These are phyloP conservation scores for Kokia cookei DNA, from an alignment of 441 rosid species.

Conservation along the genomic window DNA sequence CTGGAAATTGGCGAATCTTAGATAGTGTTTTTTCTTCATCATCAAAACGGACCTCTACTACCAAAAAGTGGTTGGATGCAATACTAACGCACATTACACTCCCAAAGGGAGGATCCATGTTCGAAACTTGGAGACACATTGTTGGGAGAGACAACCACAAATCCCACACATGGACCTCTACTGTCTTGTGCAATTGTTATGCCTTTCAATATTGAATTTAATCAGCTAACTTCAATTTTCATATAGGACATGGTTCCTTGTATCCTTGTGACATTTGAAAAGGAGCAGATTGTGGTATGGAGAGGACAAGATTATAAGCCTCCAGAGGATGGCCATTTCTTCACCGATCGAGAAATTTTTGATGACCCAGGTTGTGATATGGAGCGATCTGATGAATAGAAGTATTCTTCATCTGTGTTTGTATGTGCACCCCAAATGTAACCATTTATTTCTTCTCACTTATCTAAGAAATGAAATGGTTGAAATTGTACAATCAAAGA, in stretches of 20 bases:
- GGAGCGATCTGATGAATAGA: constrained; percentile 8
- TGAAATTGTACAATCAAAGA: neutral
- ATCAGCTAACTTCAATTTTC: neutral
- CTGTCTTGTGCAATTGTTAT: neutral
- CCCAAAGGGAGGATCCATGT: too few relatives aligned
- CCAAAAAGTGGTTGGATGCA: too few relatives aligned
- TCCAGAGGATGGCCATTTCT: constrained; percentile 34
- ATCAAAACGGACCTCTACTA: neutral
- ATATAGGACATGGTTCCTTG: constrained; percentile 83
- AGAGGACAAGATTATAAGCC: constrained; percentile 68
- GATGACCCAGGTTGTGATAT: constrained; percentile 18
- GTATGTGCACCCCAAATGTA: neutral
- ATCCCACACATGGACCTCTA: neutral
- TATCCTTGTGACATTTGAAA: constrained; percentile 76
- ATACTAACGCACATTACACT: too few relatives aligned
- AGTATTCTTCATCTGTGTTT: neutral
- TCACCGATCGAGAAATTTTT: constrained; percentile 23
- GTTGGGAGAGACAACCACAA: too few relatives aligned
- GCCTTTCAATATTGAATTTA: neutral
- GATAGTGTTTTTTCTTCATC: neutral
- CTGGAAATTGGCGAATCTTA: neutral
- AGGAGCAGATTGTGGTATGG: constrained; percentile 90
- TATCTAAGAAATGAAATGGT: neutral
- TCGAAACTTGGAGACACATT: too few relatives aligned
- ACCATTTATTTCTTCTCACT: neutral